Evolutionary conservation across 1,139 yeast species (phyloP).

Genomic region (Suhomyces atakaporum): DNA sequence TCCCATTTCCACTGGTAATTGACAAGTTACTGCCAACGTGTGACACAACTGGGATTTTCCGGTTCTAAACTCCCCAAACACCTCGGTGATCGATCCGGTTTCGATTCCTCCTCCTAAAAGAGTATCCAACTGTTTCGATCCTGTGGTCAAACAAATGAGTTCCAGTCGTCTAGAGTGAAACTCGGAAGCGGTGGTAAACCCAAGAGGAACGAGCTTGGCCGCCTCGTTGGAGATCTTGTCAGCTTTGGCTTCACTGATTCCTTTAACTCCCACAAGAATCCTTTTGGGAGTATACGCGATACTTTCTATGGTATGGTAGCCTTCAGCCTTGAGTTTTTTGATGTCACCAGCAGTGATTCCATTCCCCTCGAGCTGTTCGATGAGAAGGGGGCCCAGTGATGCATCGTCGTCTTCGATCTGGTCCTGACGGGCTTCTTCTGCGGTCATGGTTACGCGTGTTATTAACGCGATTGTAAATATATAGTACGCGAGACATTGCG

Average conservation of each 20-base stretch:
- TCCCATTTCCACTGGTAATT: conserved; percentile 94
- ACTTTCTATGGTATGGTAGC: conserved; percentile 86
- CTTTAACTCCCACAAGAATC: conserved; percentile 74
- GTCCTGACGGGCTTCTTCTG: conserved; percentile 16
- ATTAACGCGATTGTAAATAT: conserved; percentile 11
- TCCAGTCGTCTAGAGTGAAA: conserved; percentile 89
- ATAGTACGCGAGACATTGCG: not conserved
- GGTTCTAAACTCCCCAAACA: conserved; percentile 96
- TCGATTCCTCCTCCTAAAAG: conserved; percentile 96
- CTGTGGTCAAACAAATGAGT: conserved; percentile 89
- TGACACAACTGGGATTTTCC: conserved; percentile 98
- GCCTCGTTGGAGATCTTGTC: conserved; percentile 83
- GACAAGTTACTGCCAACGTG: conserved; percentile 95
- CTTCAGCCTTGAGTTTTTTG: conserved; percentile 77
- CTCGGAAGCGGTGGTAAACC: conserved; percentile 96
- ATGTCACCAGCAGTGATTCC: conserved; percentile 84
- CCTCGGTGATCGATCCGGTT: conserved; percentile 95
- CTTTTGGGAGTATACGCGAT: conserved; percentile 89
- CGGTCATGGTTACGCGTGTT: conserved; percentile 10
- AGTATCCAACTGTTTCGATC: conserved; percentile 92
- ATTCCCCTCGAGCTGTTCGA: conserved; percentile 66
- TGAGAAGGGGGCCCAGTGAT: conserved; percentile 44
- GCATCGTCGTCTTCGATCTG: conserved; percentile 40
- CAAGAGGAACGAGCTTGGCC: conserved; percentile 86
- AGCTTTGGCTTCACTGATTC: conserved; percentile 95